Base-by-base conservation (phyloP, 805 yeast genomes). In the Saccharomycopsis sp. region DNA sequence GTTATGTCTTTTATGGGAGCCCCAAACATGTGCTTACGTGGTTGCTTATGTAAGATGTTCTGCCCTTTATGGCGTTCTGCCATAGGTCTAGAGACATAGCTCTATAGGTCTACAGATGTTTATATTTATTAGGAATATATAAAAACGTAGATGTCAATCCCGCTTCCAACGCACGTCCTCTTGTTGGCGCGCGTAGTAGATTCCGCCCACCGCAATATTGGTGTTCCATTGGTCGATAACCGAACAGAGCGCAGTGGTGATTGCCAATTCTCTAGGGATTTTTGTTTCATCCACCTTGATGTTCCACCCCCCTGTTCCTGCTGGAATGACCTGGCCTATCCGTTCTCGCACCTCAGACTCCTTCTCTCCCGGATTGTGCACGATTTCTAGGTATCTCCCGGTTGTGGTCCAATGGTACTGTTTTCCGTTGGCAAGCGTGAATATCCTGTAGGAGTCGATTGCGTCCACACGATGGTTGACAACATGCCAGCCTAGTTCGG, bases 221-320 rank as follows among this genome's bases (percentile, higher is more conserved):
- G 87, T 83, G 65, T 81, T 84, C 89, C 89, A 84, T 59, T 83
- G 87, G 65, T 84, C 89, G 58, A 84, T 77, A 66, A 73, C 79
- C 50, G 86, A 81, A 59, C 83, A 79, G 60, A 84, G 69, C 2
- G 87, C 87, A 7, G 85, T 77, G 15, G 83, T 71, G 19, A 84
- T 67, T 0, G 86, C 88, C 70, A 84, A 64, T 62, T 82, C 87
- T 53, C 79, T 70, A n/a, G 81, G 76, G 41, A 84, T 78, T 65
- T 81, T 78, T 34, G 78, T 56, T 64, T 80, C 84, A 66, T 84
- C 86, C 47, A 83, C 73, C 58, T 69, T 70, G 53, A 84, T 67
- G 53, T 81, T 81, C 70, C 84, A 84, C 3, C 87, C 87, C 41
- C 75, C 70, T 24, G 64, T 64, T 5, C 82, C 85, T 35, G 80